These are phyloP conservation scores for Phytopythium montanum DNA, from an alignment of 352 stramenopile species.

Conservation along the genomic window DNA sequence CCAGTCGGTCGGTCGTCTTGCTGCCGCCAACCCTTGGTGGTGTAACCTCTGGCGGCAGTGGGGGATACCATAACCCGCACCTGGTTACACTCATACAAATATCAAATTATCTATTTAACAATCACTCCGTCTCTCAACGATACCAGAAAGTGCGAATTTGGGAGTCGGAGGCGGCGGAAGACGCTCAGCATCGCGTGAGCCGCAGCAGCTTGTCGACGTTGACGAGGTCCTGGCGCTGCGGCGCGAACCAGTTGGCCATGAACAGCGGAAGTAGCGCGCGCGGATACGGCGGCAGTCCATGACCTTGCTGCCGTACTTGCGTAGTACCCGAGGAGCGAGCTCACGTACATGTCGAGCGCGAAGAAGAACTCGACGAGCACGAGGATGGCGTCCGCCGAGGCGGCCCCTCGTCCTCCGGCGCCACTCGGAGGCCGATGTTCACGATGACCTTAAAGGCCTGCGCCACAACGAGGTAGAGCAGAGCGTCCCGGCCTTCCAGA, in stretches of 20 bases:
- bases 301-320: conserved; percentile 68
- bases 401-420: not conserved
- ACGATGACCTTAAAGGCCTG: conserved; percentile 36
- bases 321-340: conserved; percentile 48
- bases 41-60: too few relatives aligned
- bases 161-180: conserved; percentile 20
- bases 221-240: conserved; percentile 24
- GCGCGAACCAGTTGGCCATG: conserved; percentile 39
- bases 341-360: conserved; percentile 39
- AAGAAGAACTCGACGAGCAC: conserved; percentile 45
- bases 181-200: conserved; percentile 16
- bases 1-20: not conserved
- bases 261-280: conserved; percentile 45
- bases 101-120: too few relatives aligned
- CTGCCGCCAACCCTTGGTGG: too few relatives aligned
- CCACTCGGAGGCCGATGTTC: conserved; percentile 27
- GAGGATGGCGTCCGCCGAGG: conserved; percentile 21
- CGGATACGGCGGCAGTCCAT: conserved; percentile 42
- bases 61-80: too few relatives aligned
- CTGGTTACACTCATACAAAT: too few relatives aligned
- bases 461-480: conserved; percentile 19
- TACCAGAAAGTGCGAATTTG: too few relatives aligned
- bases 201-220: conserved; percentile 57
- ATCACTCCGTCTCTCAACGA: too few relatives aligned
- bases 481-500: conserved; percentile 32